These are phyloP conservation scores for Tetrapyrgos nigripes DNA, from an alignment of 1,284 basidiomycete species.

Conservation along the genomic window DNA sequence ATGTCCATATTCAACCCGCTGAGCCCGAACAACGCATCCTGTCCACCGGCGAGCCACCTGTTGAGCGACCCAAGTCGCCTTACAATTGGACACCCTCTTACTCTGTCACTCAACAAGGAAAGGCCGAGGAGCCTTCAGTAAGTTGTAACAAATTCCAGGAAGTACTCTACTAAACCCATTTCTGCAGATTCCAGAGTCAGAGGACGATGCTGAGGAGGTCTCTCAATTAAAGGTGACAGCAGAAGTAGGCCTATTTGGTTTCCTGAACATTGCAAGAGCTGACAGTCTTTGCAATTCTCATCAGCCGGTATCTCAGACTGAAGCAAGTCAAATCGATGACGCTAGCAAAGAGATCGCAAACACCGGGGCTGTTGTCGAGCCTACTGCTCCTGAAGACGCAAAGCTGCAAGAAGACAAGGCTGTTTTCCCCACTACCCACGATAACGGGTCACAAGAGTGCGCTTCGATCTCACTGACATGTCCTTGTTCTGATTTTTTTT, in stretches of 20 bases:
- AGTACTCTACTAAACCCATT: not conserved
- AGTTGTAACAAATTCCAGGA: not conserved
- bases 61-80: slow-evolving; percentile 25
- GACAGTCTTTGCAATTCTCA: no score
- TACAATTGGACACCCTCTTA: slow-evolving; percentile 38
- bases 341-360: not conserved
- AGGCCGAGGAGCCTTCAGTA: not conserved
- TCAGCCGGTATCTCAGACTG: not conserved
- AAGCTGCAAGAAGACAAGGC: slow-evolving; percentile 1
- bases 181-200: not conserved
- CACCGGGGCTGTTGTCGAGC: not conserved
- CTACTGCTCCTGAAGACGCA: not conserved
- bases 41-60: no score
- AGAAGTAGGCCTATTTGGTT: no score
- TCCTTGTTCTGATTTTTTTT: not conserved
- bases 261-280: no score
- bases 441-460: slow-evolving; percentile 8
- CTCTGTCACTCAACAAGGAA: slow-evolving; percentile 24
- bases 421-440: slow-evolving; percentile 7
- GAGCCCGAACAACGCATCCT: no score
- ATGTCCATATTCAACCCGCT: no score
- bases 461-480: no score
- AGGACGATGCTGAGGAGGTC: slow-evolving; percentile 8
- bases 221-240: no score
- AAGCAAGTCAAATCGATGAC: not conserved